Conservation (phyloP, 73 alveolate genomes). For the Durusdinium trenchii region DNA sequence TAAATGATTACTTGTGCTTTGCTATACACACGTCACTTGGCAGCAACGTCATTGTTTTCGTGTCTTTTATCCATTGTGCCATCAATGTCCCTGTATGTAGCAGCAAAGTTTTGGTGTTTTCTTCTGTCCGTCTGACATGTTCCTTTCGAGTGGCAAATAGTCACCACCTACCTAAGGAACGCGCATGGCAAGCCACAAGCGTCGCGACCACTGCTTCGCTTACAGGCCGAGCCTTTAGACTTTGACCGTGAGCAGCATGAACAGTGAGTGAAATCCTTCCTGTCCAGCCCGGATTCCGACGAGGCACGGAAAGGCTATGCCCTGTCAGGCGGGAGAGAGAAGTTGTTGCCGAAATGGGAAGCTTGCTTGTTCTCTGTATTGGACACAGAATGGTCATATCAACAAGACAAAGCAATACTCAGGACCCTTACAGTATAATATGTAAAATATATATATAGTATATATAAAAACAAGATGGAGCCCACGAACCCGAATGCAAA, state of each 20-base stretch:
- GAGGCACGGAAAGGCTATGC: slow-evolving; percentile 38
- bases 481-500: no score
- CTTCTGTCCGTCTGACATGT: no score
- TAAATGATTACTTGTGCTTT: not conserved
- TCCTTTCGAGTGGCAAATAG: not conserved
- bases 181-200: slow-evolving; percentile 53
- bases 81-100: not conserved
- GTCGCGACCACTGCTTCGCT: slow-evolving; percentile 50
- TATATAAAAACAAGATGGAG: no score
- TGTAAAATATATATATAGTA: no score
- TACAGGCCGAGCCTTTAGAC: not conserved
- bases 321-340: no score
- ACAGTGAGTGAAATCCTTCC: not conserved
- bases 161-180: not conserved
- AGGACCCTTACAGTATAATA: no score
- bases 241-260: not conserved
- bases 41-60: not conserved
- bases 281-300: not conserved
- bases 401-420: no score
- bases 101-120: no score
- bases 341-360: no score
- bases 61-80: not conserved
- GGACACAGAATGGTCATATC: no score
- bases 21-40: slow-evolving; percentile 19
- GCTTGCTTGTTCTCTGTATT: no score